phyloP scores from a whole-genome alignment of 176 grass and related monocot genomes.

The bread wheat (Triticum aestivum) region IWGSC_CS_RefSeq_v2.1 NC_057799.1:245188956-245189455 shows the following conservation, averaged over 20 bases:
- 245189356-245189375: background rate
- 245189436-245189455: background rate
- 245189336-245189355: no score
- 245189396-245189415: background rate
- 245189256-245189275: background rate
- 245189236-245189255: conserved; percentile 83
- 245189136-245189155: conserved; percentile 64
- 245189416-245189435: background rate
- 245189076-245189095: conserved; percentile 84
- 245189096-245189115: conserved; percentile 75
- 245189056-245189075: conserved; percentile 59
- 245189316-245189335: no score
- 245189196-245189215: conserved; percentile 33
- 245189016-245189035: background rate
- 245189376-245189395: background rate
- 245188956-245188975: conserved; percentile 13
- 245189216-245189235: conserved; percentile 67
- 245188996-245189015: no score
- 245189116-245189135: conserved; percentile 69
- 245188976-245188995: no score
- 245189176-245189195: conserved; percentile 74
- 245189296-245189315: no score
- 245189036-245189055: conserved; percentile 64
- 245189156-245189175: conserved; percentile 78
- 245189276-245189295: background rate